Evolutionary conservation across 352 stramenopile genomes (phyloP).

Genomic region (Phytopythium montanum): DNA sequence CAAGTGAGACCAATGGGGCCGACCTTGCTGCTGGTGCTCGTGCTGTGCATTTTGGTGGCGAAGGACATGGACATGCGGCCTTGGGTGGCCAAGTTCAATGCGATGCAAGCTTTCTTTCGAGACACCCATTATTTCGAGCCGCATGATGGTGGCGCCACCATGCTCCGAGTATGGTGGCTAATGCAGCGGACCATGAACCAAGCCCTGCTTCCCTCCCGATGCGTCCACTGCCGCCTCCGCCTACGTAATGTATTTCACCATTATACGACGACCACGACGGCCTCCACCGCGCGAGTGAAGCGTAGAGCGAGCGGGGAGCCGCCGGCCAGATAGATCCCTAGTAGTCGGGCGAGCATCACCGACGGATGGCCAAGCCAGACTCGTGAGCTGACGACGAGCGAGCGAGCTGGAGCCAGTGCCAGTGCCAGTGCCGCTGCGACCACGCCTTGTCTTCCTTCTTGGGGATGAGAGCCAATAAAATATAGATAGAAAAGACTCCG

Average conservation of each 20-base stretch:
- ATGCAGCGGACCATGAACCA: background rate
- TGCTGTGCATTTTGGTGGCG: background rate
- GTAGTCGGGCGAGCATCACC: background rate
- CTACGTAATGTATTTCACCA: background rate
- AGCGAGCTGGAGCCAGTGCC: too few species aligned
- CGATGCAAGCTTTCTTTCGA: background rate
- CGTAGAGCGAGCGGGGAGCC: background rate
- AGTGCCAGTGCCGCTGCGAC: background rate
- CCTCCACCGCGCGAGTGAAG: background rate
- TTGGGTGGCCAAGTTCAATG: background rate
- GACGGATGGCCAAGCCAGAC: too few species aligned
- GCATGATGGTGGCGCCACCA: too few species aligned
- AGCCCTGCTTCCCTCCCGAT: background rate
- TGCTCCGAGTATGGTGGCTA: too few species aligned
- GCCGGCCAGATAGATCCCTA: background rate
- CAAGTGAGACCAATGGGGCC: too few species aligned
- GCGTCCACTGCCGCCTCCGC: background rate
- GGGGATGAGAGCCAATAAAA: conserved; percentile 1
- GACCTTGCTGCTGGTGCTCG: too few species aligned
- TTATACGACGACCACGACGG: background rate
- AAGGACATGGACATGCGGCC: background rate
- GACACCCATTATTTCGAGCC: background rate
- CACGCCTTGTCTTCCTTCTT: background rate
- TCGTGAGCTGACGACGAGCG: background rate
- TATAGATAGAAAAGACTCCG: background rate